Evolutionary conservation across 352 stramenopile genomes (phyloP).

Genomic region (Sclerospora graminicola): DNA sequence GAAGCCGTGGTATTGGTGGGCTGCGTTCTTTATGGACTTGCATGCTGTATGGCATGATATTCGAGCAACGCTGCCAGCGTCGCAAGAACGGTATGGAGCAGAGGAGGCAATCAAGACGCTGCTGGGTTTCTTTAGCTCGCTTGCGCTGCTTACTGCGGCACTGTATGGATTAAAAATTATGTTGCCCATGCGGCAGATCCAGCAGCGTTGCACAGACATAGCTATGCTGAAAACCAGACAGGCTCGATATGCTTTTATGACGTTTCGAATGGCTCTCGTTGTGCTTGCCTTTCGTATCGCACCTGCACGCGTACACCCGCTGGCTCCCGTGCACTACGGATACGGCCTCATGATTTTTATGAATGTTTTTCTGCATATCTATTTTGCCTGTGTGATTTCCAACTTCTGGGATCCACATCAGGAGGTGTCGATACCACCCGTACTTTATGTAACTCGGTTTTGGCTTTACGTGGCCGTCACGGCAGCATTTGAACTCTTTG

Average conservation of each 20-base stretch:
- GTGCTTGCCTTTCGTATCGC: conserved; percentile 45
- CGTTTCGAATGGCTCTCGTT: conserved; percentile 49
- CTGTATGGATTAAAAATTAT: conserved; percentile 57
- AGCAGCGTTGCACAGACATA: conserved; percentile 49
- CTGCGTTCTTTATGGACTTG: conserved; percentile 70
- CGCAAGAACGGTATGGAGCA: conserved; percentile 55
- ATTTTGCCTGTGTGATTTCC: conserved; percentile 60
- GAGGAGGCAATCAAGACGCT: conserved; percentile 66
- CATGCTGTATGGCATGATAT: conserved; percentile 82
- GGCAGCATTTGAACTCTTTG: conserved; percentile 37
- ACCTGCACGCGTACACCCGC: conserved; percentile 48
- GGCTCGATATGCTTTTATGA: conserved; percentile 35
- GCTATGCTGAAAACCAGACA: conserved; percentile 43
- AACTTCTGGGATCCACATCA: conserved; percentile 61
- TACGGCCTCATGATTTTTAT: conserved; percentile 70
- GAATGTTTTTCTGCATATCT: conserved; percentile 74
- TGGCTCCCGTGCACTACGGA: conserved; percentile 63
- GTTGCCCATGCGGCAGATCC: conserved; percentile 47
- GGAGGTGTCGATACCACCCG: conserved; percentile 49
- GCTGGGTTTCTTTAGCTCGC: conserved; percentile 36
- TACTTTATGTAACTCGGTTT: conserved; percentile 62
- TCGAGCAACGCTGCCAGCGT: conserved; percentile 51
- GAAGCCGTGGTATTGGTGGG: conserved; percentile 87
- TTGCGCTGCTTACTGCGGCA: conserved; percentile 46
- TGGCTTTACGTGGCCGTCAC: conserved; percentile 53